A percentile compares a stretch with the other conserved stretches of the same genome.
phyloP scores from a whole-genome alignment of 495 filamentous ascomycete species.

The Neurospora sp. region DNA sequence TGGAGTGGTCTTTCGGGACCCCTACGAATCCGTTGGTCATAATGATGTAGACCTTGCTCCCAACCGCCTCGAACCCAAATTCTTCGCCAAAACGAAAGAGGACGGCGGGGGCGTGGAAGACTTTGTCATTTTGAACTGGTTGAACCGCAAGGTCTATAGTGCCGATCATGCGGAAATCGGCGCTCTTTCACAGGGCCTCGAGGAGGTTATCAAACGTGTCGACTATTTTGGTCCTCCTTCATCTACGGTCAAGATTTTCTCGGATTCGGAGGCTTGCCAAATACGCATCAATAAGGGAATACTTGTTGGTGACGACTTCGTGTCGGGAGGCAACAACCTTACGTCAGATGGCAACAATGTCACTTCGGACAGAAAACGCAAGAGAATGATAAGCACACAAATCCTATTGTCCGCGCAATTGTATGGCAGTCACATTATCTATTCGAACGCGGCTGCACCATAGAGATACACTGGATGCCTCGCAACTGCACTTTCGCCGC shows the following conservation, averaged over 20 bases:
- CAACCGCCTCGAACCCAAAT: not conserved
- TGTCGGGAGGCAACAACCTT: not conserved
- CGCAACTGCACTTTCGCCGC: not conserved
- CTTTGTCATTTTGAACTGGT: not conserved
- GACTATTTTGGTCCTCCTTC: not conserved
- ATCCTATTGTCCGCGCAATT: not conserved
- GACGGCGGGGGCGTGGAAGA: not conserved
- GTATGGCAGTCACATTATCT: not conserved
- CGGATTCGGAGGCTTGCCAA: not conserved
- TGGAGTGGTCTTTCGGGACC: not conserved
- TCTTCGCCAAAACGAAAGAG: not conserved
- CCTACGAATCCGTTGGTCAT: not conserved
- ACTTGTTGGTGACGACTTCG: not conserved
- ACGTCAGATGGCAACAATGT: not conserved
- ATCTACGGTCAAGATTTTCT: not conserved
- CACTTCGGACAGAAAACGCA: not conserved
- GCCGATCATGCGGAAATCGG: not conserved
- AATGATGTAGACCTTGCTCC: not conserved
- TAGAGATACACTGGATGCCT: not conserved
- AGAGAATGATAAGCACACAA: not conserved
- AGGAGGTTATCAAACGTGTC: not conserved
- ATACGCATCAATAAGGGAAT: not conserved
- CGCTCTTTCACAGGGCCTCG: not conserved
- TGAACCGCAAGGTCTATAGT: not conserved
- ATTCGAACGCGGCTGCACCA: not conserved